These are phyloP conservation scores for Wickerhamiella qilinensis DNA, from an alignment of 805 yeast genomes.

Conservation along the genomic window DNA sequence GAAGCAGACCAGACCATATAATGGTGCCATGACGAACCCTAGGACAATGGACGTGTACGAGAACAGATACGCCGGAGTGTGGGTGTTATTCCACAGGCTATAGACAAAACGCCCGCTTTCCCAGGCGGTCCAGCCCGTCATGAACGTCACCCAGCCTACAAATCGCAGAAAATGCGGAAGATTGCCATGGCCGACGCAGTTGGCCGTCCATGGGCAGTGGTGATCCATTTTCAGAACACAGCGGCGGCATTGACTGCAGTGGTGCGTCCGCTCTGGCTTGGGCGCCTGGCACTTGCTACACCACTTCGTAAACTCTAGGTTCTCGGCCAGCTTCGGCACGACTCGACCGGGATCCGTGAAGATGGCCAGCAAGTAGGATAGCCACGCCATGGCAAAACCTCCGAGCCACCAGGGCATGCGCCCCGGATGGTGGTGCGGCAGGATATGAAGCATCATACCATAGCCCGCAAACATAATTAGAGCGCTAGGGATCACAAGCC, in stretches of 20 bases:
- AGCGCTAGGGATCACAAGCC: conserved; percentile 5
- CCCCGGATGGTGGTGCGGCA: not conserved
- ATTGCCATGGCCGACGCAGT: conserved; percentile 70
- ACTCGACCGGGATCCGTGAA: conserved; percentile 41
- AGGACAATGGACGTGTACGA: conserved; percentile 36
- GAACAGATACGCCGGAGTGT: conserved; percentile 41
- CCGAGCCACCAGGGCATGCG: not conserved
- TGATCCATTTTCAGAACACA: conserved; percentile 40
- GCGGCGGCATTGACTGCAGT: conserved; percentile 24
- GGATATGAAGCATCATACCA: conserved; percentile 1
- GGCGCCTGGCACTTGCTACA: conserved; percentile 13
- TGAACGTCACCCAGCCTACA: conserved; percentile 34
- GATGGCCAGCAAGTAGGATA: conserved; percentile 60
- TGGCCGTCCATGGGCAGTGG: conserved; percentile 83
- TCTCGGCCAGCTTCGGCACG: conserved; percentile 16
- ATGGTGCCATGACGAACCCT: conserved; percentile 37
- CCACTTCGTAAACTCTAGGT: conserved; percentile 4
- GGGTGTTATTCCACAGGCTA: conserved; percentile 15
- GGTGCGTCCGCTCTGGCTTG: conserved; percentile 30
- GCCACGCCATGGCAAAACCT: conserved; percentile 40
- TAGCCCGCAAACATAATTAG: conserved; percentile 2
- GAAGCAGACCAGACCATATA: conserved; percentile 42
- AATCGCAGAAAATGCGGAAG: conserved; percentile 71
- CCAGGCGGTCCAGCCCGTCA: conserved; percentile 11
- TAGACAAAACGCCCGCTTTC: conserved; percentile 17